Evolutionary conservation across 2,329 filamentous ascomycete species (phyloP).

Genomic region (Lasiodiplodia citricola): DNA sequence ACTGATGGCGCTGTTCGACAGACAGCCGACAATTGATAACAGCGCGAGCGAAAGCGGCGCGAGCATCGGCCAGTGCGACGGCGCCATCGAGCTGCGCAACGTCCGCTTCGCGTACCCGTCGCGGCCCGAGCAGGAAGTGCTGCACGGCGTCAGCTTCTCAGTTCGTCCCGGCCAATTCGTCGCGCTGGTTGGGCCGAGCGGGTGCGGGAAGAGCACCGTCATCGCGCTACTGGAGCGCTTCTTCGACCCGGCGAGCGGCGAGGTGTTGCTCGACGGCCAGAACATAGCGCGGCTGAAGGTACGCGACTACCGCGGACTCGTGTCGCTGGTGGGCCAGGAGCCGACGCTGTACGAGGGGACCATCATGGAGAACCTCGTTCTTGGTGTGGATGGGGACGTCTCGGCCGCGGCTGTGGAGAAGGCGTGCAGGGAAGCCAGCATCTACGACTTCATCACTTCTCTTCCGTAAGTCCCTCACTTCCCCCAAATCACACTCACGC

Average conservation of each 20-base stretch:
- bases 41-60: too few relatives aligned
- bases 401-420: constrained; percentile 74
- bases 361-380: constrained; percentile 82
- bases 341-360: constrained; percentile 89
- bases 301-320: constrained; percentile 77
- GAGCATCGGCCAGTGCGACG: constrained; percentile 65
- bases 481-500: neutral
- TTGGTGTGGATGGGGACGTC: constrained; percentile 61
- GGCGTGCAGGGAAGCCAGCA: constrained; percentile 74
- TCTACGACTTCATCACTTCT: constrained; percentile 36
- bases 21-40: too few relatives aligned
- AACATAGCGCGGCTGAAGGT: constrained; percentile 72
- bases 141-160: constrained; percentile 78
- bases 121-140: constrained; percentile 78
- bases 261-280: constrained; percentile 79
- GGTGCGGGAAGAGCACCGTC: constrained; percentile 92
- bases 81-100: constrained; percentile 87
- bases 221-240: constrained; percentile 93
- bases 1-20: constrained; percentile 72
- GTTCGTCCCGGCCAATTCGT: constrained; percentile 81
- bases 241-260: constrained; percentile 84
- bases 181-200: constrained; percentile 87
- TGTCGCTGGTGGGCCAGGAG: constrained; percentile 87
- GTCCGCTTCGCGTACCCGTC: constrained; percentile 96
- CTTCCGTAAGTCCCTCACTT: constrained; percentile 32